phyloP scores from a whole-genome alignment of 192 early-diverging fungal genomes.

The Endogone sp. region DNA sequence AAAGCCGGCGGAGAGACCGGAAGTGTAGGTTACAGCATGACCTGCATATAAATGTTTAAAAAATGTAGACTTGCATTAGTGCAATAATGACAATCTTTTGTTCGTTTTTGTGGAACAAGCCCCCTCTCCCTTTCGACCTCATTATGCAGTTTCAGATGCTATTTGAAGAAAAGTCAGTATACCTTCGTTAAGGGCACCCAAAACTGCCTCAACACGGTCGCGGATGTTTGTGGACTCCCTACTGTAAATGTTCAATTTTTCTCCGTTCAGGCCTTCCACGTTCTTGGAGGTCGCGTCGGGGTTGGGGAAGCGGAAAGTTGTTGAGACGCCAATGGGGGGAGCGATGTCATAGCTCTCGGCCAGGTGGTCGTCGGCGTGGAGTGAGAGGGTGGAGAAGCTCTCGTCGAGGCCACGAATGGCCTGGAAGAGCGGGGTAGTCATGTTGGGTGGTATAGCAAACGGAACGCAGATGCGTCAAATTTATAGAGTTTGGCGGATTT shows the following conservation, averaged over 20 bases:
- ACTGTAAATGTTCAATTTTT: constrained; percentile 43
- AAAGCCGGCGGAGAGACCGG: constrained; percentile 52
- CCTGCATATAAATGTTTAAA: too few relatives aligned
- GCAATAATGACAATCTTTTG: too few relatives aligned
- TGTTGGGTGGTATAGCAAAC: not conserved
- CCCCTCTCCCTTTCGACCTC: too few relatives aligned
- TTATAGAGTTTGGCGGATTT: too few relatives aligned
- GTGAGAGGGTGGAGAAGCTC: constrained; percentile 35
- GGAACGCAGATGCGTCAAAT: not conserved
- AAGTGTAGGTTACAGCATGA: constrained; percentile 57
- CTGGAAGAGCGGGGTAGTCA: not conserved
- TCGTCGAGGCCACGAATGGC: not conserved
- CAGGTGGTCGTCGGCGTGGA: constrained; percentile 49
- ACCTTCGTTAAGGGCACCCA: constrained; percentile 44
- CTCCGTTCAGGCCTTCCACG: constrained; percentile 22
- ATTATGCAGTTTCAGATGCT: too few relatives aligned
- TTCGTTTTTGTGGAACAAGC: too few relatives aligned
- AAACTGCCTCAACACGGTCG: constrained; percentile 47
- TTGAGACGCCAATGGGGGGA: constrained; percentile 49
- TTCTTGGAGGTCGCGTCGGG: constrained; percentile 14
- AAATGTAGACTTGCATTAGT: too few relatives aligned
- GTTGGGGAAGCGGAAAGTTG: constrained; percentile 41
- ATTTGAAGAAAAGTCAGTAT: not conserved
- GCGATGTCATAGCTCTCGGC: constrained; percentile 42
- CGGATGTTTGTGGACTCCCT: constrained; percentile 37